These are phyloP conservation scores for Tetramitus jugosus DNA, from an alignment of 208 protist species.

Conservation along the genomic window DNA sequence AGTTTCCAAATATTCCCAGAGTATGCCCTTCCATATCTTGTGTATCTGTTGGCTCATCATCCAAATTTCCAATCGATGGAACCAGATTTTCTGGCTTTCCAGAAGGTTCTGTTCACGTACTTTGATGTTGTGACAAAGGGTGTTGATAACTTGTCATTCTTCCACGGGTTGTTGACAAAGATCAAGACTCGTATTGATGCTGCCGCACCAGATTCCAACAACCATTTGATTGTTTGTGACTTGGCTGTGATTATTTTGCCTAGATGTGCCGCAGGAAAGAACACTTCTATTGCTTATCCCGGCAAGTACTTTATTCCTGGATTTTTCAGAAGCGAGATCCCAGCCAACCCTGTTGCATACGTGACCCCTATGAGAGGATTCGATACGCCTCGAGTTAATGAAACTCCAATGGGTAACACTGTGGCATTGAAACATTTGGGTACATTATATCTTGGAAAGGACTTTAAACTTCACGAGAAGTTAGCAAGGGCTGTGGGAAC, in stretches of 20 bases:
- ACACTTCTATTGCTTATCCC: background rate
- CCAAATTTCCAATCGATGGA: background rate
- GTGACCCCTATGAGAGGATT: background rate
- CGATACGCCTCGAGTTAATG: background rate
- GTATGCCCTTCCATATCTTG: background rate
- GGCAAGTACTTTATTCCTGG: constrained; percentile 5
- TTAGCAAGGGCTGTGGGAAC: background rate
- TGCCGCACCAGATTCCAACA: background rate
- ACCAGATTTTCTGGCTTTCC: background rate
- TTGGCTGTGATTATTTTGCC: background rate
- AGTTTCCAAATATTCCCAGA: background rate
- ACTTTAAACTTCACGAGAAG: background rate
- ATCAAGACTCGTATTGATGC: constrained; percentile 12
- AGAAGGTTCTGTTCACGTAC: constrained; percentile 18
- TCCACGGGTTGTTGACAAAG: constrained; percentile 1
- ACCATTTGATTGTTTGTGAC: constrained; percentile 5
- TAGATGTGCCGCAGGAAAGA: background rate
- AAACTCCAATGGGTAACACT: background rate
- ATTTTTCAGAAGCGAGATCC: background rate
- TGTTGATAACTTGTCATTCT: constrained; percentile 15
- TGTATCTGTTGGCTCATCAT: background rate
- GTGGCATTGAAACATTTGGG: background rate
- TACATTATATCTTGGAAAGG: background rate
- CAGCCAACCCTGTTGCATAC: background rate
- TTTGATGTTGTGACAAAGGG: constrained; percentile 9